A percentile compares a stretch with the other conserved stretches of the same genome.
phyloP scores from a whole-genome alignment of 2,329 filamentous ascomycete species.

The Microsporum canis region DNA sequence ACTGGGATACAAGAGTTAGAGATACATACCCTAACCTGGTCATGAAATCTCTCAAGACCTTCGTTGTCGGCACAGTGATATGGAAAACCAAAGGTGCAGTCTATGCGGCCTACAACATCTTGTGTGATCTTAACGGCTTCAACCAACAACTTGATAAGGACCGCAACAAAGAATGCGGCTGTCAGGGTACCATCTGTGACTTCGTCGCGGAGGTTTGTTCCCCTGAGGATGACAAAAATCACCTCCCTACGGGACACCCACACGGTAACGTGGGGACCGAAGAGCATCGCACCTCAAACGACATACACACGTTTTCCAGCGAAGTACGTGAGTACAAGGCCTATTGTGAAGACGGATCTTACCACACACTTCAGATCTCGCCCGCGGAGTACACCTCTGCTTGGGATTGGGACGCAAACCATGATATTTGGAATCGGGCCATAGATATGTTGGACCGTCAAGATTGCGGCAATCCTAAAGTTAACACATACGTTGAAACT shows the following conservation, averaged over 20 bases:
- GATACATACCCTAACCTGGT: not conserved
- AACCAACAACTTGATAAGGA: not conserved
- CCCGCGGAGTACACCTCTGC: not conserved
- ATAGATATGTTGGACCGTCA: not conserved
- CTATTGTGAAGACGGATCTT: not conserved
- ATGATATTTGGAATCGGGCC: not conserved
- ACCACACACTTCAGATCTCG: not conserved
- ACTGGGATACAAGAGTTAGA: not conserved
- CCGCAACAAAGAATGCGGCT: not conserved
- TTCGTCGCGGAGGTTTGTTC: not conserved
- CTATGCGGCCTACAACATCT: not conserved
- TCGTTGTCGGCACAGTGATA: not conserved
- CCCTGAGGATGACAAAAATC: not conserved
- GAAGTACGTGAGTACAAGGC: not conserved
- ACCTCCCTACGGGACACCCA: not conserved
- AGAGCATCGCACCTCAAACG: too few relatives aligned
- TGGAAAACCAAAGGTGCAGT: not conserved
- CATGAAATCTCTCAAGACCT: not conserved
- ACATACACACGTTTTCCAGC: not conserved
- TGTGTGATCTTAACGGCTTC: not conserved
- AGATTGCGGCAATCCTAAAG: not conserved
- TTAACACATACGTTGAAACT: not conserved
- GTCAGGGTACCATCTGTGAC: not conserved
- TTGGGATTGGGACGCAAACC: not conserved
- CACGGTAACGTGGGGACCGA: not conserved